Conservation (phyloP, 2,329 filamentous ascomycete species). For the Dendryphion nanum region DNA sequence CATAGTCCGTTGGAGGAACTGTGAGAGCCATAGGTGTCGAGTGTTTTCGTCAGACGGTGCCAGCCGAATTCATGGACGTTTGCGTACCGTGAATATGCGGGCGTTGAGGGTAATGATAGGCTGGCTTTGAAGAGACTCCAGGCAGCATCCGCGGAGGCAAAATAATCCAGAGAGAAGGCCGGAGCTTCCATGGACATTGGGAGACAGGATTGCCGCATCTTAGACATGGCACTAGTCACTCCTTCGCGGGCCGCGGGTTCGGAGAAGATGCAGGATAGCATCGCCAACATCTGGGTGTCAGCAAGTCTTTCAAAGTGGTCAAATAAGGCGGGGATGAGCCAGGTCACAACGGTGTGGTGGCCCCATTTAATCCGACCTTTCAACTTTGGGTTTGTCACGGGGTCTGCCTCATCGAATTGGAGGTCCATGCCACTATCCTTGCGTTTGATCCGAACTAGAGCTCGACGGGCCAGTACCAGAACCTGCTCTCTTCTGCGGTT, state of each 20-base stretch:
- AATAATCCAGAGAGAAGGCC: slow-evolving; percentile 49
- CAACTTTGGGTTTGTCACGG: slow-evolving; percentile 39
- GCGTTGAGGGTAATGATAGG: slow-evolving; percentile 32
- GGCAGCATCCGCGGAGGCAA: slow-evolving; percentile 43
- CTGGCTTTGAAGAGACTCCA: slow-evolving; percentile 44
- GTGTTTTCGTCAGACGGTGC: slow-evolving; percentile 25
- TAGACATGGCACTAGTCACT: slow-evolving; percentile 38
- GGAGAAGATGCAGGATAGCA: slow-evolving; percentile 60
- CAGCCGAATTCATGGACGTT: slow-evolving; percentile 29
- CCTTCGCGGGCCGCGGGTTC: slow-evolving; percentile 46
- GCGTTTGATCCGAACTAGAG: slow-evolving; percentile 51
- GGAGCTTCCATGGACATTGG: slow-evolving; percentile 45
- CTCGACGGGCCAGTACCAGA: slow-evolving; percentile 67
- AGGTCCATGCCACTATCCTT: slow-evolving; percentile 51
- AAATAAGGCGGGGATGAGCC: slow-evolving; percentile 58
- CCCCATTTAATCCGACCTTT: slow-evolving; percentile 55
- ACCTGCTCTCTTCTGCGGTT: slow-evolving; percentile 59
- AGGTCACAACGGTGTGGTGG: slow-evolving; percentile 56
- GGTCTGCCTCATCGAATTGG: slow-evolving; percentile 44
- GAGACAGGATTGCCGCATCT: slow-evolving; percentile 33
- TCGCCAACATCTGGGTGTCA: slow-evolving; percentile 66
- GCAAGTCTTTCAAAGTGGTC: slow-evolving; percentile 59
- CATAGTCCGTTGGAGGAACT: slow-evolving; percentile 53
- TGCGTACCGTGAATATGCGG: slow-evolving; percentile 30
- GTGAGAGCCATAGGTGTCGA: slow-evolving; percentile 47